Evolutionary conservation across 345 rosid species (phyloP).

Genomic region (Dovyalis caffra): DNA sequence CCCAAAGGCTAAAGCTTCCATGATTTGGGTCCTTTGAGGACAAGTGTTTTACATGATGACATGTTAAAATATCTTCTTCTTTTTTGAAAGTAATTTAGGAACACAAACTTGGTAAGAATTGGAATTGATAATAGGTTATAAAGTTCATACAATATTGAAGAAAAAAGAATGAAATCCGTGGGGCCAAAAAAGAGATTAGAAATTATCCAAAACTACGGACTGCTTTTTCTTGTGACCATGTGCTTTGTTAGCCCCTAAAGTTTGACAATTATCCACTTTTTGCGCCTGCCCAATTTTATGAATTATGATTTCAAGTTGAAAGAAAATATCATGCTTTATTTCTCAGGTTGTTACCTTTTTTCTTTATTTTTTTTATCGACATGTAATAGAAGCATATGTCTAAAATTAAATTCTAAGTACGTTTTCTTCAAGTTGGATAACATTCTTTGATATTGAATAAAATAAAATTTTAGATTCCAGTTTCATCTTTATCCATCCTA

Average conservation of each 20-base stretch:
- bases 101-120: background rate
- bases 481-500: too few species aligned
- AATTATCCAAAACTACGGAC: background rate
- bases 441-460: too few species aligned
- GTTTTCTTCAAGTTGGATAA: too few species aligned
- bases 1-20: background rate
- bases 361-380: too few species aligned
- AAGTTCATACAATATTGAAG: background rate
- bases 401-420: too few species aligned
- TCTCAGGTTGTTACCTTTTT: background rate
- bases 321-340: too few species aligned
- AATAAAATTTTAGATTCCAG: too few species aligned
- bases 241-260: background rate
- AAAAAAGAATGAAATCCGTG: background rate
- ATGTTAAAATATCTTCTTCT: too few species aligned
- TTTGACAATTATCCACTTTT: background rate
- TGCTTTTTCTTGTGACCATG: background rate
- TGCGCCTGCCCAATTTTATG: background rate
- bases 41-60: background rate
- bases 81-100: too few species aligned
- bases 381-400: too few species aligned
- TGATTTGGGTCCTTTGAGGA: background rate
- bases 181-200: background rate
- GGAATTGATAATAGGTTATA: too few species aligned
- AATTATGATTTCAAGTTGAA: background rate